Evolutionary conservation across 2,329 filamentous ascomycete species (phyloP), one percentile per base, ranked within the genome.

Genomic region (Venturia effusa): DNA sequence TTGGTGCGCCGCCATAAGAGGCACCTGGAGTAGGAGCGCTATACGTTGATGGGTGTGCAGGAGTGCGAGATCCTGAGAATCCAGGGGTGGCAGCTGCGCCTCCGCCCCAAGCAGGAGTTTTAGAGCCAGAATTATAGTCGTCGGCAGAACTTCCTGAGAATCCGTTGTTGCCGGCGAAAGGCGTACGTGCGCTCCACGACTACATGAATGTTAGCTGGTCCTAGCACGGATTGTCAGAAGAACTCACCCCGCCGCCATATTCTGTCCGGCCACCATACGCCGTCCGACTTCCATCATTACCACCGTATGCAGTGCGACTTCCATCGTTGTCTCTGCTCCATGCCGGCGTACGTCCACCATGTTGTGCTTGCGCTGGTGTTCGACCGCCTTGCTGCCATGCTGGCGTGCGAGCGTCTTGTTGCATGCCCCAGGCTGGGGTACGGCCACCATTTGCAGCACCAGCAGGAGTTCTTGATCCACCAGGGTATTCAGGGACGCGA

Each of bases 131-230:
- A 63, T 81, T 84, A 70, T 88, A 89, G 19, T 57, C 51, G 15
- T 57, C 51, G 8, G 27, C 51, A 24, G 66, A 66, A 43, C 67
- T 65, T 55, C 85, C 85, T 66, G 84, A 80, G 37, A 83, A 82
- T 66, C 88, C 88, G n/a, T 59, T 64, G 79, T 89, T 93, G 73
- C 88, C 88, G 63, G 87, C 85, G 62, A 88, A 89, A 1, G 90
- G 88, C 41, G 75, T 76, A 41, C 74, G 71, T 37, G 65, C 67
- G 63, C 72, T 73, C 43, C 45, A 51, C 11, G 37, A 64, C 60
- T 65, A 66, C 34, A 64, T 65, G 41, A 27, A 32, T 45, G 67
- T 24, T 68, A 68, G 59, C 67, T 68, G 27, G 67, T 66, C 6
- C 69, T 66, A 24, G 51, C 40, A 54, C 22, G 62, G 41, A 64